Percentiles rank a stretch among this genome's conserved stretches.
These are phyloP conservation scores for Fusarium setosum DNA, from an alignment of 2,329 filamentous ascomycete genomes.

Conservation along the genomic window DNA sequence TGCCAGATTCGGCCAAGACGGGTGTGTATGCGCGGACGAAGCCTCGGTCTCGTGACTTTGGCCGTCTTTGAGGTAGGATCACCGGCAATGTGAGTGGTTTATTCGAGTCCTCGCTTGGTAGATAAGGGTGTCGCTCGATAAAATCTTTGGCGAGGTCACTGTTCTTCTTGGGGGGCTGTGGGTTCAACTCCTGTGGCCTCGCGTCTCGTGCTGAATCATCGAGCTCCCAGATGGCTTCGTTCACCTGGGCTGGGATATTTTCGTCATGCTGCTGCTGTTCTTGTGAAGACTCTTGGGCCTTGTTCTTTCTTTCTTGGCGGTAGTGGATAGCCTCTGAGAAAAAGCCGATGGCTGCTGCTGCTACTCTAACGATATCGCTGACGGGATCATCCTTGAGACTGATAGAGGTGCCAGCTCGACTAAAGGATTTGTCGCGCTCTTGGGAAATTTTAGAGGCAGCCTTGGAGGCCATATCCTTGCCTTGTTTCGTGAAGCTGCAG, in stretches of 20 bases:
- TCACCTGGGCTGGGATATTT: background rate
- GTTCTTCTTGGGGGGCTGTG: background rate
- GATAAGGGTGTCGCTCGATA: background rate
- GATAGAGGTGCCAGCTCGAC: background rate
- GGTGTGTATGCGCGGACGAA: background rate
- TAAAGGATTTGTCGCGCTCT: background rate
- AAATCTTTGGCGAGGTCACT: background rate
- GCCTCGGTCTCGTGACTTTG: background rate
- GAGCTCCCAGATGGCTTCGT: background rate
- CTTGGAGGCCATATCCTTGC: background rate
- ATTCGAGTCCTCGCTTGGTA: background rate
- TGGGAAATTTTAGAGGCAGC: background rate
- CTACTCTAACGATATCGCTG: background rate
- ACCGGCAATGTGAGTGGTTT: background rate
- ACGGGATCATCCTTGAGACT: background rate
- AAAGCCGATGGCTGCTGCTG: constrained; percentile 11
- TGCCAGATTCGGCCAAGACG: background rate
- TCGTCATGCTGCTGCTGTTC: background rate
- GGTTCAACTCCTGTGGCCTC: background rate
- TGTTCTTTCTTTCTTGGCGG: constrained; percentile 5
- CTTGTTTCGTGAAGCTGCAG: background rate
- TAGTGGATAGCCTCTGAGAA: constrained; percentile 8
- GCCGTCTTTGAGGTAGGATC: background rate
- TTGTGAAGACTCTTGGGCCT: background rate
- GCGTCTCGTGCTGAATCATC: background rate